phyloP scores from a whole-genome alignment of 192 early-diverging fungal species.

The Coemansia sp. region DNA sequence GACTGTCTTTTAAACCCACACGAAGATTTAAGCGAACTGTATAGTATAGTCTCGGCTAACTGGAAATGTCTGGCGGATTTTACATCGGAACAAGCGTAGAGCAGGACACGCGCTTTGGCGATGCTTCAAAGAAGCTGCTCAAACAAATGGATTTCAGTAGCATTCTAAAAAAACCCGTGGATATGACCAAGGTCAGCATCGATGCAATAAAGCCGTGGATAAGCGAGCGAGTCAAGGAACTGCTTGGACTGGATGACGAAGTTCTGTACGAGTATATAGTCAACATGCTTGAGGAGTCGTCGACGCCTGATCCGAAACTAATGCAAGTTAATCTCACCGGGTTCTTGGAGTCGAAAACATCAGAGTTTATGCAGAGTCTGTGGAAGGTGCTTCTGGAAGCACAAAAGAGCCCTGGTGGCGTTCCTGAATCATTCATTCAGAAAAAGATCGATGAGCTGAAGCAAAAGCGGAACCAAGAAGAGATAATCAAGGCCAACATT shows the following conservation, averaged over 20 bases:
- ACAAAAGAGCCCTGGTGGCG: conserved; percentile 75
- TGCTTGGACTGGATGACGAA: conserved; percentile 94
- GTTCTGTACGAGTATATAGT: conserved; percentile 85
- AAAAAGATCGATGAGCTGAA: conserved; percentile 82
- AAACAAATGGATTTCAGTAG: conserved; percentile 26
- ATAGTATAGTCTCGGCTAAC: no score
- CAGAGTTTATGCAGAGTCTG: conserved; percentile 79
- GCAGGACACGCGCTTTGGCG: conserved; percentile 51
- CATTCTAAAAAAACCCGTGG: conserved; percentile 39
- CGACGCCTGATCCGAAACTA: conserved; percentile 78
- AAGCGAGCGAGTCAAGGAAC: conserved; percentile 61
- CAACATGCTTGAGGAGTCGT: conserved; percentile 72
- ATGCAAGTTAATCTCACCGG: conserved; percentile 97
- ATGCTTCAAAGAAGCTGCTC: conserved; percentile 33
- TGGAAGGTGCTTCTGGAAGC: conserved; percentile 93
- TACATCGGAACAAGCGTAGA: conserved; percentile 45
- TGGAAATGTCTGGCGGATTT: conserved; percentile 46
- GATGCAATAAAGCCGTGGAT: conserved; percentile 90
- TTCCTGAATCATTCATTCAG: conserved; percentile 83
- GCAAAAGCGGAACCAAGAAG: conserved; percentile 36
- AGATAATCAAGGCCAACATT: conserved; percentile 20
- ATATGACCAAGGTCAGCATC: conserved; percentile 88
- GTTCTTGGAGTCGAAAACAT: conserved; percentile 84
- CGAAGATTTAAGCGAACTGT: no score
- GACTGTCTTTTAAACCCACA: no score